Base-by-base conservation (phyloP, 495 filamentous ascomycete genomes). In the Trichoderma virens region DNA sequence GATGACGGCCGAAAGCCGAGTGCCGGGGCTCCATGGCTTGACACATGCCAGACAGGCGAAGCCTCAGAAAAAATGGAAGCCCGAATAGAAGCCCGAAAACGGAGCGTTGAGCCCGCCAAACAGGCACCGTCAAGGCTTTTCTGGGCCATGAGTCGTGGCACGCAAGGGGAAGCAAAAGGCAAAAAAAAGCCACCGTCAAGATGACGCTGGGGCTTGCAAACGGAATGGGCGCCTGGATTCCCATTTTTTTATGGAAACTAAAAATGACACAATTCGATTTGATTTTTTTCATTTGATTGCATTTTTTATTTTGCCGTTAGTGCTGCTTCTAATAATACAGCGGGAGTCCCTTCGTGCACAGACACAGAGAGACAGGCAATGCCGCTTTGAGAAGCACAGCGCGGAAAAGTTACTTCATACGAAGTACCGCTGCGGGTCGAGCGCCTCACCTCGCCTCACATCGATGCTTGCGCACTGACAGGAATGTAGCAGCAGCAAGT, bases 81-180 rank as follows among this genome's bases (percentile, higher is more conserved):
- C 43, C 25, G 9, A 27, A 56, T 56, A 8, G 51, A 56, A 56
- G 51, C 51, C 51, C 51, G 51, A 56, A 56, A 56, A 56, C 51
- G 51, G 51, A 56, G 51, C 23, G n/a, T n/a, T n/a, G 51, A 23
- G 23, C 23, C 18, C 23, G 14, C 51, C 14, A 47, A 47, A 30
- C 51, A 56, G 51, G 51, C 5, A 56, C 51, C 18, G 18, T 5
- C 41, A 18, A 45, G 18, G n/a, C 43, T 20, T n/a, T n/a, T n/a
- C n/a, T n/a, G n/a, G 43, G 18, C n/a, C 51, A 56, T 56, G 51
- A 56, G 51, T 56, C 51, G 51, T 56, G 51, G 51, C 51, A 8
- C 47, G 9, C 51, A 28, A 20, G 23, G 25, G 25, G 25, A 13
- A 27, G 5, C 4, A 5, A 4, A 35, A 35, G 32, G 32, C 4